A percentile compares a stretch with the other conserved stretches of the same genome.
phyloP scores from a whole-genome alignment of 495 filamentous ascomycete genomes.

The Hypoxylon lienhwacheense region DNA sequence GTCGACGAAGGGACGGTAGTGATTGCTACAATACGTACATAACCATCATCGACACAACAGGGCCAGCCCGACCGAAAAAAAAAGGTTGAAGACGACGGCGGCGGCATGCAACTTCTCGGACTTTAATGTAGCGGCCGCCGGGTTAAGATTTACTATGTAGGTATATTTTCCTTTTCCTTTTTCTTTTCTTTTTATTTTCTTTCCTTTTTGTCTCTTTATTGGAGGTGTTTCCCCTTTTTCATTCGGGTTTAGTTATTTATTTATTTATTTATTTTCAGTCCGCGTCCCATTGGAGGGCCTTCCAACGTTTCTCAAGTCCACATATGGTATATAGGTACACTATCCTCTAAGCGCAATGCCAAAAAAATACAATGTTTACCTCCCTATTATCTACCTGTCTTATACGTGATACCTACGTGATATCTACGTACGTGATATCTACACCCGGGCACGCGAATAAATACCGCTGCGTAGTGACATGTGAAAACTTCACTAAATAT shows the following conservation, averaged over 20 bases:
- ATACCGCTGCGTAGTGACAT: too few species aligned
- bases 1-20: slow-evolving; percentile 26
- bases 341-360: slow-evolving; percentile 14
- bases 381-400: slow-evolving; percentile 21
- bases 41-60: background rate
- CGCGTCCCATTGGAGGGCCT: slow-evolving; percentile 20
- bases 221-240: slow-evolving; percentile 1
- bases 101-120: slow-evolving; percentile 30
- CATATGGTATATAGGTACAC: slow-evolving; percentile 19
- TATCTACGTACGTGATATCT: background rate
- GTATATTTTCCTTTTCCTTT: too few species aligned
- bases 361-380: slow-evolving; percentile 15
- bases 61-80: slow-evolving; percentile 1
- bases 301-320: slow-evolving; percentile 22
- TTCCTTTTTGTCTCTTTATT: too few species aligned
- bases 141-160: slow-evolving; percentile 21
- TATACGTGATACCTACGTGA: slow-evolving; percentile 15
- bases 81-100: slow-evolving; percentile 3
- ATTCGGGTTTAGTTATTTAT: background rate
- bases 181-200: too few species aligned
- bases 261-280: background rate
- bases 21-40: slow-evolving; percentile 33
- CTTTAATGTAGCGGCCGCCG: slow-evolving; percentile 33
- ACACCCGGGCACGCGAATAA: too few species aligned
- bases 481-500: too few species aligned